A percentile compares a stretch with the other conserved stretches of the same genome.
phyloP scores from a whole-genome alignment of 2,329 filamentous ascomycete genomes.

The Paramyrothecium roridum region DNA sequence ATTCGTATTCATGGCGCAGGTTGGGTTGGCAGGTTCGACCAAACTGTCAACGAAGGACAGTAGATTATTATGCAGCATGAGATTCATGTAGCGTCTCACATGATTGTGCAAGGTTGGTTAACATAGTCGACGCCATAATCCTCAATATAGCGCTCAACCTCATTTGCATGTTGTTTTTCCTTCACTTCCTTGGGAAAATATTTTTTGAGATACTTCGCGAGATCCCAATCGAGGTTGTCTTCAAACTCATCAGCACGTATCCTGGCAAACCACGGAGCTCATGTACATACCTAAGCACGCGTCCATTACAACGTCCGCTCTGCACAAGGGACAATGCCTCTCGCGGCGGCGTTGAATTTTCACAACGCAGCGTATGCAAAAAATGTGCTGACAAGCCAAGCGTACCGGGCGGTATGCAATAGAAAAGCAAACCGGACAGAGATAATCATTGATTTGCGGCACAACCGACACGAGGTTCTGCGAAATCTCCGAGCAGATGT shows the following conservation, averaged over 20 bases:
- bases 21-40: too few relatives aligned
- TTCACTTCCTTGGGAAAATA: conserved; percentile 73
- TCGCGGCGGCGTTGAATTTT: conserved; percentile 71
- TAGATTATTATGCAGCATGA: neutral
- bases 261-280: neutral
- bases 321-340: conserved; percentile 71
- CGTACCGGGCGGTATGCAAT: conserved; percentile 82
- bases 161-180: conserved; percentile 67
- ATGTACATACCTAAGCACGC: conserved; percentile 59
- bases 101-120: conserved; percentile 55
- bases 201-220: conserved; percentile 67
- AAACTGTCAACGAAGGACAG: too few relatives aligned
- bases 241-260: neutral
- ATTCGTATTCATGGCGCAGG: too few relatives aligned
- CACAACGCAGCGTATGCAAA: conserved; percentile 81
- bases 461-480: conserved; percentile 69
- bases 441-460: conserved; percentile 80
- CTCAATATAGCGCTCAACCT: conserved; percentile 71
- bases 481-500: conserved; percentile 72
- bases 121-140: conserved; percentile 66
- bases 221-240: conserved; percentile 68
- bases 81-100: conserved; percentile 40
- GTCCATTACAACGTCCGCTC: conserved; percentile 66
- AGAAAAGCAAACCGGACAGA: conserved; percentile 75
- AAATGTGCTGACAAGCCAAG: conserved; percentile 71